phyloP scores from a whole-genome alignment of 805 yeast species.

The Starmera caribaea region DNA sequence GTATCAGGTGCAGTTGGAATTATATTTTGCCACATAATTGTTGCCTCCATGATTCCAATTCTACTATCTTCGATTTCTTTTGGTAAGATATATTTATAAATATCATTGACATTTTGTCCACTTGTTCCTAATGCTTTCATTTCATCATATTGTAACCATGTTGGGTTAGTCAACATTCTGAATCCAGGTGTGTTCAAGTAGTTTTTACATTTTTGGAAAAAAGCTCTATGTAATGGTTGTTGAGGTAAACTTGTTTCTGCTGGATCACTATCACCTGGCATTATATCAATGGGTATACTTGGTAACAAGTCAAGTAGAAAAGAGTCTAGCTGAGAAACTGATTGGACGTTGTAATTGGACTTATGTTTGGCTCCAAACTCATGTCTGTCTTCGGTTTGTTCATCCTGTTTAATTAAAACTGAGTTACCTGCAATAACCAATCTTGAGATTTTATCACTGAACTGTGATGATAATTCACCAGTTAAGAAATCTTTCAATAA shows the following conservation, averaged over 20 bases:
- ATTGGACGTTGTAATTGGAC: constrained; percentile 38
- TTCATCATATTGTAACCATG: constrained; percentile 52
- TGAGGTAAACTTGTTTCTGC: constrained; percentile 82
- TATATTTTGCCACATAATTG: constrained; percentile 74
- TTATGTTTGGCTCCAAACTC: constrained; percentile 41
- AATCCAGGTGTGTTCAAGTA: constrained; percentile 30
- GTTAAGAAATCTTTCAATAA: constrained; percentile 57
- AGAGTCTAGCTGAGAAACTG: constrained; percentile 46
- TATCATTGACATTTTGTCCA: constrained; percentile 80
- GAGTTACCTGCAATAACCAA: constrained; percentile 72
- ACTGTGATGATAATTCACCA: constrained; percentile 51
- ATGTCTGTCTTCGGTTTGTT: constrained; percentile 18
- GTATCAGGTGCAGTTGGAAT: constrained; percentile 97
- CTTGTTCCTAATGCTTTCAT: constrained; percentile 58
- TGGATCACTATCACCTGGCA: constrained; percentile 87
- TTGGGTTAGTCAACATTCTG: constrained; percentile 57
- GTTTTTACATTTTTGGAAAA: constrained; percentile 41
- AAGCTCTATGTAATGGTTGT: constrained; percentile 75
- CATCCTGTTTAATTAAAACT: constrained; percentile 20
- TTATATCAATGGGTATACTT: constrained; percentile 58
- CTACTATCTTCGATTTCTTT: constrained; percentile 25
- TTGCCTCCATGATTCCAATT: constrained; percentile 51
- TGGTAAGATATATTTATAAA: constrained; percentile 54
- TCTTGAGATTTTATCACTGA: constrained; percentile 29
- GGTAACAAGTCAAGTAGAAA: constrained; percentile 47